phyloP scores from a whole-genome alignment of 75 land plant species.

The Picea glauca region DNA sequence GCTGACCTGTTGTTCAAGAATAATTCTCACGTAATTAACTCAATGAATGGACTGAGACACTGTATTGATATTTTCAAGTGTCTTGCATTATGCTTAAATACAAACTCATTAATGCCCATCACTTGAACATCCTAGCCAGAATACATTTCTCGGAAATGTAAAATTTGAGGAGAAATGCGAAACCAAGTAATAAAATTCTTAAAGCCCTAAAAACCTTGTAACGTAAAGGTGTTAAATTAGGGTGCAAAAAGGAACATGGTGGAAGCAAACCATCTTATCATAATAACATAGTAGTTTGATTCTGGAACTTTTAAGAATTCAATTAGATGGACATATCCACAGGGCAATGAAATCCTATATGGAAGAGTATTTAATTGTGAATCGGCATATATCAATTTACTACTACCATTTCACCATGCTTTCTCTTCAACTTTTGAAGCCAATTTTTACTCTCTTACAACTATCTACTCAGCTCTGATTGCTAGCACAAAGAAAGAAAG shows the following conservation, averaged over 20 bases:
- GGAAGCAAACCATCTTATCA: background rate
- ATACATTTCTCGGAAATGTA: background rate
- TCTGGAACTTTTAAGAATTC: background rate
- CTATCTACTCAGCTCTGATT: background rate
- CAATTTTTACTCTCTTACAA: background rate
- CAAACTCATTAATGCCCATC: background rate
- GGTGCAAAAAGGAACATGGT: background rate
- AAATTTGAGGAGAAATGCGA: background rate
- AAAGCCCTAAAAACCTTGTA: background rate
- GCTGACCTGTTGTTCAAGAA: no score
- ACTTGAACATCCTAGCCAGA: background rate
- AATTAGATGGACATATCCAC: background rate
- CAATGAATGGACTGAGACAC: no score
- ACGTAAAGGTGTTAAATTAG: background rate
- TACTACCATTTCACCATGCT: background rate
- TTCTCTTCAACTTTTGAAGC: background rate
- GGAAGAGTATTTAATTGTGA: background rate
- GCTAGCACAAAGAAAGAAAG: background rate
- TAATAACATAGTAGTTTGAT: background rate
- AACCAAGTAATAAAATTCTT: background rate
- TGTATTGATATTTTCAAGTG: no score
- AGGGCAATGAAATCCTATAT: background rate
- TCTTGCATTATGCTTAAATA: background rate
- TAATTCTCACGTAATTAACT: no score
- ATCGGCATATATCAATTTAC: background rate